Evolutionary conservation across 202 grass and related monocot species (phyloP).

Genomic region (Cymbopogon flexuosus): DNA sequence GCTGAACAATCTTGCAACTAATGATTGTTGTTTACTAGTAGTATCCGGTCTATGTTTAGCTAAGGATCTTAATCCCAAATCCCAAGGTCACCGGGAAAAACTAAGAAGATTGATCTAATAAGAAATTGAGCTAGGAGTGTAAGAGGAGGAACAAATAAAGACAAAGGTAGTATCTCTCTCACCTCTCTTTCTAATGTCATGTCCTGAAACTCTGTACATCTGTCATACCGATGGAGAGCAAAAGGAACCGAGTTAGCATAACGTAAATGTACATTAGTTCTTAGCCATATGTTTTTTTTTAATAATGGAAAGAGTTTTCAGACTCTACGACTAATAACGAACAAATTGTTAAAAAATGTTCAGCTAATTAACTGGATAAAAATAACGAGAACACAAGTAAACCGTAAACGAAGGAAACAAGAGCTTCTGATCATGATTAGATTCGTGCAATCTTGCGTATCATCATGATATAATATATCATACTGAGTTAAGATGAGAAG

Average conservation of each 20-base stretch:
- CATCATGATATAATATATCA: not conserved
- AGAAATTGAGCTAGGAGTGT: conserved; percentile 3
- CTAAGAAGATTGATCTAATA: conserved; percentile 9
- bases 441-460: not conserved
- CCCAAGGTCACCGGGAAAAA: conserved; percentile 8
- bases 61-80: conserved; percentile 32
- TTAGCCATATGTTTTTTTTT: not conserved
- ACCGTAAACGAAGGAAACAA: not conserved
- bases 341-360: too few relatives aligned
- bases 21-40: not conserved
- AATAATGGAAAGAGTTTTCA: too few relatives aligned
- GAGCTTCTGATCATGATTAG: not conserved
- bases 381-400: too few relatives aligned
- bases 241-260: not conserved
- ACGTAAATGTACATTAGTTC: not conserved
- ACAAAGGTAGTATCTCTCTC: not conserved
- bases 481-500: not conserved
- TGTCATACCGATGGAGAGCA: not conserved
- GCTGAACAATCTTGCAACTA: not conserved
- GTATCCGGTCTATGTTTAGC: not conserved
- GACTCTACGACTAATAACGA: too few relatives aligned
- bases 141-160: not conserved
- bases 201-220: conserved; percentile 57
- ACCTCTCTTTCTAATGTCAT: conserved; percentile 55
- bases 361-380: too few relatives aligned